These are phyloP conservation scores for Cynanchum wilfordii DNA, from an alignment of 257 asterid genomes.

Conservation along the genomic window DNA sequence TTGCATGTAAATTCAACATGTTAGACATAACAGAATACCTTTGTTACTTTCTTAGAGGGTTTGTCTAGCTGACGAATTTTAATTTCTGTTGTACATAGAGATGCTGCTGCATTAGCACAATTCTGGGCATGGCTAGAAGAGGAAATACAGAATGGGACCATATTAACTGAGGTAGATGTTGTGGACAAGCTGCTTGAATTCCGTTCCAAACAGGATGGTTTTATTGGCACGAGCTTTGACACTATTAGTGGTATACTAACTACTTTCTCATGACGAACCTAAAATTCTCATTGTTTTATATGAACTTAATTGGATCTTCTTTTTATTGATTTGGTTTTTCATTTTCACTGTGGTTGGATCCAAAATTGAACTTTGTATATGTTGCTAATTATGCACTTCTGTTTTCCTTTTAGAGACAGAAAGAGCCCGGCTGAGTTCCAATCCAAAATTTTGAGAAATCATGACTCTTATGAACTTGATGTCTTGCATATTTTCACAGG, in stretches of 20 bases:
- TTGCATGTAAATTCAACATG: background rate
- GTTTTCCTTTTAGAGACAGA: background rate
- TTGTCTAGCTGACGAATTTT: slow-evolving; percentile 1
- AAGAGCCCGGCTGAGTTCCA: background rate
- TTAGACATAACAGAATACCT: background rate
- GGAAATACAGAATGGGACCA: slow-evolving; percentile 45
- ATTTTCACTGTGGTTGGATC: background rate
- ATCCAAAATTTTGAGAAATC: background rate
- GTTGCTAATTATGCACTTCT: background rate
- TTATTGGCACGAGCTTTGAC: slow-evolving; percentile 86
- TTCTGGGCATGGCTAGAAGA: slow-evolving; percentile 98
- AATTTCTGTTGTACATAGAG: slow-evolving; percentile 40
- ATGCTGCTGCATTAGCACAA: slow-evolving; percentile 92
- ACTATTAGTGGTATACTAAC: slow-evolving; percentile 82
- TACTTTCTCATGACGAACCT: slow-evolving; percentile 17
- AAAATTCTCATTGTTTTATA: background rate
- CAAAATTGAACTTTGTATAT: background rate
- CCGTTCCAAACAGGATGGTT: slow-evolving; percentile 83
- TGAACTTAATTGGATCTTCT: background rate
- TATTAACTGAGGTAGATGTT: slow-evolving; percentile 79
- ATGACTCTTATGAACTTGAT: background rate
- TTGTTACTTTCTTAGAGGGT: background rate
- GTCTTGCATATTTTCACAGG: background rate
- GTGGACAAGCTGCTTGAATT: slow-evolving; percentile 79
- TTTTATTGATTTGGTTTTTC: background rate